phyloP scores from a whole-genome alignment of 163 green algal species.

The Scenedesmus sp. region DNA sequence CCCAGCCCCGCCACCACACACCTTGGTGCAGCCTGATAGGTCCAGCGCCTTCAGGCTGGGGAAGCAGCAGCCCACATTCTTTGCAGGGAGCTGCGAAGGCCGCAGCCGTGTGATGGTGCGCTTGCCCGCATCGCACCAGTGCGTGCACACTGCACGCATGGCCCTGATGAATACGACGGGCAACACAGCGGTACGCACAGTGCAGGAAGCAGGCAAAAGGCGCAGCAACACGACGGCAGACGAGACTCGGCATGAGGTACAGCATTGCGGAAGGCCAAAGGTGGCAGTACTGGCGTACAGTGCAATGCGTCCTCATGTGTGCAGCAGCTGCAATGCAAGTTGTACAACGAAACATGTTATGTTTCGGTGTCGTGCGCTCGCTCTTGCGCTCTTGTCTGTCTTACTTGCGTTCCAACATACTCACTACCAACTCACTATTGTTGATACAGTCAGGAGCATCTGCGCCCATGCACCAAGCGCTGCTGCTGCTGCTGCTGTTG shows the following conservation, averaged over 20 bases:
- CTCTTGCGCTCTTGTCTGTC: too few species aligned
- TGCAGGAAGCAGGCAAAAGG: background rate
- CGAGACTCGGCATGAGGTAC: background rate
- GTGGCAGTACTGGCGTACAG: background rate
- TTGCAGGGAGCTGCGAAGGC: conserved; percentile 4
- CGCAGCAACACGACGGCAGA: background rate
- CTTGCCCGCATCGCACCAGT: conserved; percentile 25
- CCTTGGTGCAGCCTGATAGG: conserved; percentile 51
- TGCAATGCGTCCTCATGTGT: background rate
- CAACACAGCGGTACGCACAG: background rate
- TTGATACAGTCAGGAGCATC: too few species aligned
- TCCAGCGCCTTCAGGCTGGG: conserved; percentile 45
- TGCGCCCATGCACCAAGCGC: background rate
- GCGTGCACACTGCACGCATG: conserved; percentile 35
- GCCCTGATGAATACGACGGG: background rate
- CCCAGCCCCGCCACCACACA: background rate
- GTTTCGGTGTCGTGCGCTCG: too few species aligned
- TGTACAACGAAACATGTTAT: background rate
- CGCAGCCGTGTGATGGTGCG: conserved; percentile 15
- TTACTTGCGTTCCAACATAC: too few species aligned
- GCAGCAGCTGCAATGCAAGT: background rate
- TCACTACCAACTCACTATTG: too few species aligned
- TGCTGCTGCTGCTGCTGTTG: background rate
- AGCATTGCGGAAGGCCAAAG: background rate
- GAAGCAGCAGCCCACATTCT: conserved; percentile 15